Evolutionary conservation across 371 early-diverging fungal genomes (phyloP), one percentile per base, ranked within the genome.

Genomic region (Rhizopus arrhizus): DNA sequence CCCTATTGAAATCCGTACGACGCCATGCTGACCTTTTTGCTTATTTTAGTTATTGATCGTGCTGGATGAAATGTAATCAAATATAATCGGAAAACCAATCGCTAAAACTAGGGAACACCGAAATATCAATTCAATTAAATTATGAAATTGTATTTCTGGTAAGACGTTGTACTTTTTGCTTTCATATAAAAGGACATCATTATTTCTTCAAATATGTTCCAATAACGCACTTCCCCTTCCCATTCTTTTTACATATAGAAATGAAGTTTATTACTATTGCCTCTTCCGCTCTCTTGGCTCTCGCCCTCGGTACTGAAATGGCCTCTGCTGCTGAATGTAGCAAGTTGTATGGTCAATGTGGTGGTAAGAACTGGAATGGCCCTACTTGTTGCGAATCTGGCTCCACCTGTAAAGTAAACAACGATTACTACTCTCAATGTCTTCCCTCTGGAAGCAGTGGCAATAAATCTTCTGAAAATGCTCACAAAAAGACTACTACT

Each of bases 361-460:
- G 71, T 10, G 72, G 72, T 34, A 61, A 68, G 29, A 22, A 49
- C 8, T 72, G 53, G 43, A 61, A 57, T 50, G 72, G 72, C 0
- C 58, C 65, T 35, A 68, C 62, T 3, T 72, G 72, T 54, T 72
- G 72, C 51, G 58, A 62, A 28, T 58, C 60, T 48, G 72, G 72
- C 8, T 68, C 54, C 43, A 43, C 57, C 15, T 71, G 72, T 32
- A 36, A 36, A 15, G 32, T 35, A 32, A 47, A 43, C 6, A 68
- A 67, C 47, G 50, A 32, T 0, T 71, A 56, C 47, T 71, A 71
- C 53, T 65, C 59, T 8, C 72, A 71, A 59, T 71, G 72, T 53
- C 47, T 71, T 11, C 68, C 72, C 4, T 33, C 32, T 15, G 16
- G 38, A 45, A 43, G 16, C 28, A 22, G 11, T 29, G 15, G 4